A percentile compares a stretch with the other conserved stretches of the same genome.
Conservation (phyloP, 805 yeast genomes). For the Candida takata region DNA sequence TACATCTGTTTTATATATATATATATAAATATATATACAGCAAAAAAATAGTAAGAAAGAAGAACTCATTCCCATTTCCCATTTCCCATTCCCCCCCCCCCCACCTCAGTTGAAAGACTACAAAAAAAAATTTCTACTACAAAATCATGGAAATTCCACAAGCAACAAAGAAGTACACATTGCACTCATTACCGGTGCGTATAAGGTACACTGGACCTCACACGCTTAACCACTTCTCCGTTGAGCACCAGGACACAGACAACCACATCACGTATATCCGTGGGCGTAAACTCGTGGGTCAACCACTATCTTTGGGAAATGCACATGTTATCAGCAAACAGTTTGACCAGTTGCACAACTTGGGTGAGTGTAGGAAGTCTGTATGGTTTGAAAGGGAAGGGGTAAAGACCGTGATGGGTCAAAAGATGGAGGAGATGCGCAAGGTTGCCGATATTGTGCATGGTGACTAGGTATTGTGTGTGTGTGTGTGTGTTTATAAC, state of each 20-base stretch:
- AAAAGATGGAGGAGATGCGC: constrained; percentile 24
- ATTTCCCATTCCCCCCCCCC: neutral
- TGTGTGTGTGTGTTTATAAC: no score
- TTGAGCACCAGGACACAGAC: neutral
- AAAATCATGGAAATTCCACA: neutral
- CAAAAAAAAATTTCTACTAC: no score
- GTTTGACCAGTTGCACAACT: constrained; percentile 14
- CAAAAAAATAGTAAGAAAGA: no score
- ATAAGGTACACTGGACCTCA: constrained; percentile 15
- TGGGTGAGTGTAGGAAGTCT: constrained; percentile 12
- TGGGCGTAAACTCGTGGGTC: constrained; percentile 30
- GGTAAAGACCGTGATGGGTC: constrained; percentile 19
- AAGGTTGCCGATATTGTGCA: constrained; percentile 22
- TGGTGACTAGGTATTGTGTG: constrained; percentile 2
- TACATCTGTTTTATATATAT: no score
- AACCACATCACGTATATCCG: constrained; percentile 24
- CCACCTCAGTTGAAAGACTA: neutral
- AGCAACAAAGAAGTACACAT: constrained; percentile 3
- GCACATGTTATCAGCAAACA: constrained; percentile 19
- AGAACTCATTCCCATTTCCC: no score
- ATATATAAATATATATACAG: no score
- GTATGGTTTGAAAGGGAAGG: constrained; percentile 35
- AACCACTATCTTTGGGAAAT: constrained; percentile 5
- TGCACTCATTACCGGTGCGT: constrained; percentile 13
- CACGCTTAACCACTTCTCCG: constrained; percentile 5